Evolutionary conservation across 257 asterid genomes (phyloP).

Genomic region (Solanum rostratum): DNA sequence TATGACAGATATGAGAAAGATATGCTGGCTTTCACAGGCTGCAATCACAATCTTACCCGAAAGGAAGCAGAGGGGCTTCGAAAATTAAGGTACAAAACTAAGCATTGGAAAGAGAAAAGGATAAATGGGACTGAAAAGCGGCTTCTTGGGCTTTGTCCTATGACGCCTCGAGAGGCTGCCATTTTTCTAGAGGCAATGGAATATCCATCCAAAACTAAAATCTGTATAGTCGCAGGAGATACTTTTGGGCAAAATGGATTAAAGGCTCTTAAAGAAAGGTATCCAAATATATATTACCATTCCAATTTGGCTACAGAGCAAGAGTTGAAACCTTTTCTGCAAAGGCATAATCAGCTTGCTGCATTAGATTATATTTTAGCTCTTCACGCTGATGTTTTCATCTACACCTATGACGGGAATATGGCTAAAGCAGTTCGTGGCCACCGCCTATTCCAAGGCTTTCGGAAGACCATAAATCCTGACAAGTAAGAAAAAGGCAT

Average conservation of each 20-base stretch:
- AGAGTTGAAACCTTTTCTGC: conserved; percentile 13
- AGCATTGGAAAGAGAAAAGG: conserved; percentile 31
- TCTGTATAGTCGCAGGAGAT: conserved; percentile 25
- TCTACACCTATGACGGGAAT: conserved; percentile 31
- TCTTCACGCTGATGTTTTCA: conserved; percentile 22
- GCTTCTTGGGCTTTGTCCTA: conserved; percentile 21
- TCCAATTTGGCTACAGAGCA: conserved; percentile 22
- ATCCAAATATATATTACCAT: conserved; percentile 24
- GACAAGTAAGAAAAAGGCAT: conserved; percentile 13
- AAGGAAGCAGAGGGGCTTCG: conserved; percentile 12
- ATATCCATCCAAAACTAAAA: conserved; percentile 15
- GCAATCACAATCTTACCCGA: conserved; percentile 26
- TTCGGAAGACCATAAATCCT: conserved; percentile 25
- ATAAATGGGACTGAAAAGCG: conserved; percentile 24
- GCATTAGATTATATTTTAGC: conserved; percentile 32
- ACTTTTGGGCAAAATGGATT: conserved; percentile 19
- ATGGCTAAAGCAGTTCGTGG: conserved; percentile 44
- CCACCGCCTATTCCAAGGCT: conserved; percentile 23
- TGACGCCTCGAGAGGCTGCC: conserved; percentile 39
- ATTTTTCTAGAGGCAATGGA: conserved; percentile 30
- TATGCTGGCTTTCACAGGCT: conserved; percentile 45
- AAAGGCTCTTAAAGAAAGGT: conserved; percentile 3
- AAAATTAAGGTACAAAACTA: conserved; percentile 12
- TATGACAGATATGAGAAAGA: conserved; percentile 30
- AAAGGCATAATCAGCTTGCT: conserved; percentile 23